Evolutionary conservation across 2,329 filamentous ascomycete genomes (phyloP), one percentile per base, ranked within the genome.

Genomic region (Curvularia eragrostidis): DNA sequence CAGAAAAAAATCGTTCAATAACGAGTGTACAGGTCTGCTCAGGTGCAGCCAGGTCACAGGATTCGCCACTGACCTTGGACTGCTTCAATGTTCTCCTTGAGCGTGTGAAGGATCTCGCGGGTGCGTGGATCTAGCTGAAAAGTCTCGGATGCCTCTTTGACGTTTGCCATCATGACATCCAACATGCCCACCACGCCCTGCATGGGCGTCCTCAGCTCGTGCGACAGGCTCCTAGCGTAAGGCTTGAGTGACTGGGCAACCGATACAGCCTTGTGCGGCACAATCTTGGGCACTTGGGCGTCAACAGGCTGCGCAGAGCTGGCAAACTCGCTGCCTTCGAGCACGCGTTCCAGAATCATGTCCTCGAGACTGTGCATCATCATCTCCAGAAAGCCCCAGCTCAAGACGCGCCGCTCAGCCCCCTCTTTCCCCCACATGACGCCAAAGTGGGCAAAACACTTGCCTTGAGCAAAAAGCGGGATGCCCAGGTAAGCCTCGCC

Each of bases 161-260:
- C 86, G 2, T 87, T 90, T 3, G 88, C 86, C 75, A 90, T 87
- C 87, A 91, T 91, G 59, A 91, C 87, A 75, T 91, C 89, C 42
- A 91, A 77, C 88, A 91, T 91, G 6, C 89, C 89, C 13, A 91
- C 87, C 6, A 91, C 87, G 41, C 89, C 89, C 73, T 91, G 89
- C 88, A 91, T 90, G 1, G 89, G 89, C 3, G 89, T 91, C 60
- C 89, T 81, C 46, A 91, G 74, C 70, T 91, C 89, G 64, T 91
- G 89, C 0, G 89, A 91, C 30, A 91, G 76, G 68, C 86, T 90
- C 61, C 87, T 83, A n/a, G 89, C 89, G 69, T 89, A 91, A 0
- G 89, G 88, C 68, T 89, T 88, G 18, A 91, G 78, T 2, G 87
- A 89, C 60, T 90, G 87, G 2, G 85, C 82, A 5, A 83, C 81